Base-by-base conservation (phyloP, 202 grass and related monocot species). In the Panicum virgatum region DNA sequence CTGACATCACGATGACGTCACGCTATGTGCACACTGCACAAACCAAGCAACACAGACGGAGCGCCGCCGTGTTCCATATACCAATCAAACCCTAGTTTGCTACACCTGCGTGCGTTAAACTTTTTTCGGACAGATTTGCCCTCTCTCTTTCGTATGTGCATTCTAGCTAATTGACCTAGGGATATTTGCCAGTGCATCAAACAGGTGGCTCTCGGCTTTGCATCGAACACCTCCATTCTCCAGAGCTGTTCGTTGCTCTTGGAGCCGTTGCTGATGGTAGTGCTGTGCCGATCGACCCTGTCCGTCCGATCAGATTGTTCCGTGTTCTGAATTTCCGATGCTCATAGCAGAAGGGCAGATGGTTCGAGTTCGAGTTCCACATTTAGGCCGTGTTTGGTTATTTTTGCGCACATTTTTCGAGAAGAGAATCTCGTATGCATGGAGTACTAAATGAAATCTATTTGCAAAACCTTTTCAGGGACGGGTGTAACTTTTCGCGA, bases 131-230 rank as follows among this genome's bases (percentile, higher is more conserved):
- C 6, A 56, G 76, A 72, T 70, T 48, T 25, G 57, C 59, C 37
- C 22, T 34, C n/a, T n/a, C n/a, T n/a, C n/a, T 59, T 72, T 50
- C 73, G 37, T 88, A 61, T 79, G 42, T 78, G 66, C 23, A 74
- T 72, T 47, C 51, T 82, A 60, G 44, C 51, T 82, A 60, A 51
- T 32, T 48, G 43, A 48, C 48, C 66, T 61, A 73, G 19, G 10
- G 13, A 14, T 32, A 22, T 20, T 8, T 47, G 18, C 50, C 12
- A 62, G 38, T 40, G 38, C 9, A 56, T 29, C 76, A 85, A 69
- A 76, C 42, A 47, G 38, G 29, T 30, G 14, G 64, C n/a, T 59
- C n/a, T 40, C 15, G 18, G 6, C 40, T 69, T 59, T 63, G 80
- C 45, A 18, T 46, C 15, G 14, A 72, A 71, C 66, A 79, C 63